Evolutionary conservation across 352 stramenopile genomes (phyloP).

Genomic region (Thraustochytrium sp.): DNA sequence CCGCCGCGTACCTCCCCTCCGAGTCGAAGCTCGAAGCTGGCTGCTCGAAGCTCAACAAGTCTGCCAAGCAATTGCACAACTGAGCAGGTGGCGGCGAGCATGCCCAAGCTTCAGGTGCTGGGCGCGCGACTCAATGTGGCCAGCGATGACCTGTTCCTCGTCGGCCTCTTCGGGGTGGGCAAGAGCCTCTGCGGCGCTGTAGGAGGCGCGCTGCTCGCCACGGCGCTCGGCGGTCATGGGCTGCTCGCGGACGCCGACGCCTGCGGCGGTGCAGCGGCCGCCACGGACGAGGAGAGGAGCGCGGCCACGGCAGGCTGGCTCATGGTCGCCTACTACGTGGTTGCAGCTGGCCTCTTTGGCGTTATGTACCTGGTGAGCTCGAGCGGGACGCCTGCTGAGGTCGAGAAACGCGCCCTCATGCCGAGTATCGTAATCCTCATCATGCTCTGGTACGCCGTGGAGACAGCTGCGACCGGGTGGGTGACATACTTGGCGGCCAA

Average conservation of each 20-base stretch:
- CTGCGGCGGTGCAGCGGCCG: background rate
- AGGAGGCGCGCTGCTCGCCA: background rate
- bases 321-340: background rate
- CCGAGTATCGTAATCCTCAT: background rate
- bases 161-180: background rate
- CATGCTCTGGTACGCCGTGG: background rate
- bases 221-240: background rate
- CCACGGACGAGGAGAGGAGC: background rate
- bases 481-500: background rate
- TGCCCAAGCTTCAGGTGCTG: background rate
- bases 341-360: background rate
- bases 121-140: background rate
- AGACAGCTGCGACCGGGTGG: background rate
- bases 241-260: background rate
- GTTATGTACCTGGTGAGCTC: background rate
- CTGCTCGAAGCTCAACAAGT: too few species aligned
- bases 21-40: too few species aligned
- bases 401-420: background rate
- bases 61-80: background rate
- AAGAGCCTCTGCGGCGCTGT: background rate
- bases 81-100: background rate
- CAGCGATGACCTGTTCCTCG: slow-evolving; percentile 11
- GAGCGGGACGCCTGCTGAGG: background rate
- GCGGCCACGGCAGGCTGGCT: background rate
- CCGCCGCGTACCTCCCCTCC: too few species aligned